Evolutionary conservation across 108 stramenopile species (phyloP), one percentile per base, ranked within the genome.

Genomic region (Thalassiosira profunda): DNA sequence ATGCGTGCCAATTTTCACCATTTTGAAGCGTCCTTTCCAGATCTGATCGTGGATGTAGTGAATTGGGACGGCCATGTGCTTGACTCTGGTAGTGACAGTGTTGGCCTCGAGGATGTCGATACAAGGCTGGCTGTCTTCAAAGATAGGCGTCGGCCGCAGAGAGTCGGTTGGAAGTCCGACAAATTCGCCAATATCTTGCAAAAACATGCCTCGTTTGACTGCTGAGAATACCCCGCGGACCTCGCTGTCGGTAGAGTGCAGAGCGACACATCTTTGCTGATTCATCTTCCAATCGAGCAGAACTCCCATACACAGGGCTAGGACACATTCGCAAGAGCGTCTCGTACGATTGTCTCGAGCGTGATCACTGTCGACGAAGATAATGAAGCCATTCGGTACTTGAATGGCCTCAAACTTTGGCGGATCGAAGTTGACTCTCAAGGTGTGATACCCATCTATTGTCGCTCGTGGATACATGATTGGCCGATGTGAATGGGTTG

Each of bases 101-200:
- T 31, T 31, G 2, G 61, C 46, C 21, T 5, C 7, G 20, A 63
- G 46, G 8, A 63, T 29, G 25, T 45, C 44, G 18, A 63, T 63
- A 34, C 61, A 63, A 5, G 45, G 61, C 35, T 63, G 25, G 61
- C 61, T 63, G 45, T 63, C 61, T 33, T 63, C 15, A 21, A 48
- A 63, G 26, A 63, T 30, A 17, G 9, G 4, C 25, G 48, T 63
- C n/a, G 61, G 45, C 35, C 15, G 3, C 2, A 31, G 18, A 31
- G 45, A n/a, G n/a, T n/a, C 61, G 8, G 7, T 23, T 10, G 38
- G 45, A 18, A 63, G 25, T 21, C 35, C 45, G 30, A 63, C n/a
- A 23, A 63, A 63, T 12, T 11, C 6, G 11, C 46, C 43, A 23
- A 63, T 4, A 3, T 30, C 45, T 36, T 10, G 56, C 56, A 57